These are phyloP conservation scores for Datisca glomerata DNA, from an alignment of 306 rosid species.

Conservation along the genomic window DNA sequence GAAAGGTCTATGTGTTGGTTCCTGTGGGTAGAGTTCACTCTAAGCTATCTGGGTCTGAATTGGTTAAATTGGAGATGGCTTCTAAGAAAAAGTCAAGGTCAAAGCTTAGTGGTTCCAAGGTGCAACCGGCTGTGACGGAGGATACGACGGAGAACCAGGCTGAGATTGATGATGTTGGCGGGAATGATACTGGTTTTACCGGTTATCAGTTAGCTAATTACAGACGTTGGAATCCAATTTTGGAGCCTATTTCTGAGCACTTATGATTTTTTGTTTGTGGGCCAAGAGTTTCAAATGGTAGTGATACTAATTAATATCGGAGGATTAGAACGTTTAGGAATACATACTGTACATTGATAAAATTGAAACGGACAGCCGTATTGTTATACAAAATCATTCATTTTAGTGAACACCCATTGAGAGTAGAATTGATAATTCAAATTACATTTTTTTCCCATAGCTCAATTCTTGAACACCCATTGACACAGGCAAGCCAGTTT, in stretches of 20 bases:
- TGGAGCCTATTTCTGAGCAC: slow-evolving; percentile 36
- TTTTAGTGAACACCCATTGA: no score
- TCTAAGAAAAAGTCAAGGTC: slow-evolving; percentile 1
- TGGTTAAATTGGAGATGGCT: slow-evolving; percentile 19
- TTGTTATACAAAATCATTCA: no score
- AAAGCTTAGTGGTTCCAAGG: slow-evolving; percentile 23
- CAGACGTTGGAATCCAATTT: slow-evolving; percentile 47
- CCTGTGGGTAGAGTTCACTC: slow-evolving; percentile 25
- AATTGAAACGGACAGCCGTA: no score
- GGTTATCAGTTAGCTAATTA: slow-evolving; percentile 4
- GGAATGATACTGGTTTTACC: neutral
- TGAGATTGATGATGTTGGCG: neutral
- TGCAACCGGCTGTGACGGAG: slow-evolving; percentile 20
- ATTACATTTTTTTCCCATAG: no score
- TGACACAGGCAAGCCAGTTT: no score
- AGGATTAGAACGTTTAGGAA: neutral
- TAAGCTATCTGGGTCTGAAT: slow-evolving; percentile 33
- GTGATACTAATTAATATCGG: no score
- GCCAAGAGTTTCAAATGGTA: no score
- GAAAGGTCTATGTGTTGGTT: slow-evolving; percentile 34
- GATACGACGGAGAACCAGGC: neutral
- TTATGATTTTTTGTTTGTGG: neutral
- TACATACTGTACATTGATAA: no score
- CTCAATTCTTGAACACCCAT: no score
- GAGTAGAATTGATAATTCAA: no score